Evolutionary conservation across 441 rosid species (phyloP).

Genomic region (Euphorbia corollata): DNA sequence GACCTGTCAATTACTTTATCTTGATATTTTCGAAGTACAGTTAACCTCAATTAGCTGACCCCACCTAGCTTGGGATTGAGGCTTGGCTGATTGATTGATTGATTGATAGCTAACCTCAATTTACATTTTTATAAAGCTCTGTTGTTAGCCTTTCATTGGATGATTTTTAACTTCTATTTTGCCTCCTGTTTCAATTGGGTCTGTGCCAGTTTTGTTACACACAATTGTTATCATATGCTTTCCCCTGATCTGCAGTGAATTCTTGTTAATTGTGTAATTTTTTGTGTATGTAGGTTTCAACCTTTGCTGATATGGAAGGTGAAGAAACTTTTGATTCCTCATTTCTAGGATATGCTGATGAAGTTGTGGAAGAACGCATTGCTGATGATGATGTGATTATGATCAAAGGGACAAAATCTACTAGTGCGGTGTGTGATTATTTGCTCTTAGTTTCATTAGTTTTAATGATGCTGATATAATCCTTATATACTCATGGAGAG

Average conservation of each 20-base stretch:
- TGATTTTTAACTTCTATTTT: background rate
- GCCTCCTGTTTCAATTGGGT: slow-evolving; percentile 4
- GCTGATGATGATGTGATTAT: slow-evolving; percentile 90
- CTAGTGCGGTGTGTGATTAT: slow-evolving; percentile 59
- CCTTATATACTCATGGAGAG: background rate
- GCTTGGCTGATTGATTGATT: no score
- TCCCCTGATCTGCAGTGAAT: background rate
- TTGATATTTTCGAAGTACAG: background rate
- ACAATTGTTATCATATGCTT: background rate
- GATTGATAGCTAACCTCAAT: background rate
- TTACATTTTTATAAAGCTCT: background rate
- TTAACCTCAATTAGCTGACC: background rate
- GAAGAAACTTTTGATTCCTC: slow-evolving; percentile 93
- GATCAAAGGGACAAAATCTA: slow-evolving; percentile 89
- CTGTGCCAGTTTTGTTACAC: background rate
- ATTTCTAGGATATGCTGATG: slow-evolving; percentile 75
- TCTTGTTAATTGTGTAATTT: slow-evolving; percentile 11
- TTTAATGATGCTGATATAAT: background rate
- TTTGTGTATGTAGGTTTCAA: slow-evolving; percentile 56
- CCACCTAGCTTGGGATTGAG: no score
- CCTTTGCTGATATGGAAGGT: slow-evolving; percentile 99
- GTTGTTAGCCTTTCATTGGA: background rate
- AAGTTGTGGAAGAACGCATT: slow-evolving; percentile 89
- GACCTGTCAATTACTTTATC: background rate
- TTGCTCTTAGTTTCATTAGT: slow-evolving; percentile 8